Conservation (phyloP, 2,329 filamentous ascomycete genomes). For the Cordyceps farinosa region DNA sequence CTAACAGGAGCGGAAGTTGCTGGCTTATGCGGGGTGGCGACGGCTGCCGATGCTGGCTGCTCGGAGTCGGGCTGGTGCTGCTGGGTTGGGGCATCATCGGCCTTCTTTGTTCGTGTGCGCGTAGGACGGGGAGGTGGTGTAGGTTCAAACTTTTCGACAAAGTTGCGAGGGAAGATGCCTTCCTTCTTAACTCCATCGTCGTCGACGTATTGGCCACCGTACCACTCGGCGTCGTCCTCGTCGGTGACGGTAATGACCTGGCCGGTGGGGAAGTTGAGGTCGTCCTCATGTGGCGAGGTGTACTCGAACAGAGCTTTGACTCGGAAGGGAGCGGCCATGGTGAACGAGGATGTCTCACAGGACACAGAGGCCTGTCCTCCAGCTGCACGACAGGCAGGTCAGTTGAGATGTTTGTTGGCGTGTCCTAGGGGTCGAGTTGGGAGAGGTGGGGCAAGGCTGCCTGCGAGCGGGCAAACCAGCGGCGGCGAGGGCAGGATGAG, state of each 20-base stretch:
- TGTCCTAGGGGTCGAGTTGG: slow-evolving; percentile 12
- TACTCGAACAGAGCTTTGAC: slow-evolving; percentile 98
- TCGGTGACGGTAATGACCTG: slow-evolving; percentile 94
- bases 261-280: slow-evolving; percentile 78
- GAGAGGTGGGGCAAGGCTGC: slow-evolving; percentile 15
- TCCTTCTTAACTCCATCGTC: slow-evolving; percentile 69
- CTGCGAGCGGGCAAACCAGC: slow-evolving; percentile 4
- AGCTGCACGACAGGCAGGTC: slow-evolving; percentile 2
- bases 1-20: slow-evolving; percentile 30
- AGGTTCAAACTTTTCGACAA: slow-evolving; percentile 94
- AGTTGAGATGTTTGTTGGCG: slow-evolving; percentile 18
- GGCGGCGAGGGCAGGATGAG: background rate
- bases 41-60: slow-evolving; percentile 18
- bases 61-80: slow-evolving; percentile 32
- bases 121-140: slow-evolving; percentile 81
- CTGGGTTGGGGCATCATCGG: slow-evolving; percentile 8
- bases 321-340: slow-evolving; percentile 78
- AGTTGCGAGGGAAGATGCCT: slow-evolving; percentile 93
- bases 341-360: slow-evolving; percentile 32
- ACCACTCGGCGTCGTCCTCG: slow-evolving; percentile 92
- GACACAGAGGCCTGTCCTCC: slow-evolving; percentile 9
- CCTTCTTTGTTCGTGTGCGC: slow-evolving; percentile 66
- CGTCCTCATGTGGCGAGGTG: slow-evolving; percentile 86
- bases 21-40: slow-evolving; percentile 22
- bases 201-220: slow-evolving; percentile 81